phyloP scores from a whole-genome alignment of 805 yeast species.

The Wickerhamomyces rabaulensis region DNA sequence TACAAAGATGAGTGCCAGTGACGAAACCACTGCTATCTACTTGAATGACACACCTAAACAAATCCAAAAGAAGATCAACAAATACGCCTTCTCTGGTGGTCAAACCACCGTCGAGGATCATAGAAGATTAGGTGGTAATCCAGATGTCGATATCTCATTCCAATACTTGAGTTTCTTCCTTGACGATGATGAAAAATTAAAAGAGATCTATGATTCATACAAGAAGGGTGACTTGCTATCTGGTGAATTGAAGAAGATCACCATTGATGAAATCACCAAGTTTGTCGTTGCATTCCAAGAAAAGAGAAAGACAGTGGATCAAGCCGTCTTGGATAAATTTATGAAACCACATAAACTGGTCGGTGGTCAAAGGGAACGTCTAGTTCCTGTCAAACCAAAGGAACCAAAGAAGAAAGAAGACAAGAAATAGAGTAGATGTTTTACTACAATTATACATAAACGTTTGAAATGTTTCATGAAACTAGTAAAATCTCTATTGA shows the following conservation, averaged over 20 bases:
- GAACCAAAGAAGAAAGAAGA: conserved; percentile 12
- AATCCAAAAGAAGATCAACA: conserved; percentile 90
- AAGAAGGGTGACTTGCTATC: conserved; percentile 77
- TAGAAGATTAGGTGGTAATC: conserved; percentile 84
- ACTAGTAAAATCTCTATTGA: not conserved
- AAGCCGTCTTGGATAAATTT: conserved; percentile 54
- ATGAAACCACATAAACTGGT: conserved; percentile 82
- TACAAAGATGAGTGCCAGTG: conserved; percentile 95
- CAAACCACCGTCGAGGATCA: conserved; percentile 84
- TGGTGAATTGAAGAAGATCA: conserved; percentile 88
- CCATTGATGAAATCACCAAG: conserved; percentile 74
- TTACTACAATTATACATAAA: no score
- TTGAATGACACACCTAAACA: conserved; percentile 93
- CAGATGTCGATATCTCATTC: conserved; percentile 92
- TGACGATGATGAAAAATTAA: conserved; percentile 80
- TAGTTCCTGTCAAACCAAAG: conserved; percentile 62
- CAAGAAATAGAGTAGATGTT: conserved; percentile 1
- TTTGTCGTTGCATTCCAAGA: conserved; percentile 82
- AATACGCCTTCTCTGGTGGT: conserved; percentile 96
- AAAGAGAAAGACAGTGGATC: conserved; percentile 61
- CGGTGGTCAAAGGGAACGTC: conserved; percentile 69
- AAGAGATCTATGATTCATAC: conserved; percentile 57
- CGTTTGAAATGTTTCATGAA: no score
- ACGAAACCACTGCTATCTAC: conserved; percentile 84
- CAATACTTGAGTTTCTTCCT: conserved; percentile 88